Evolutionary conservation across 108 stramenopile species (phyloP).

Genomic region (Discostella stelligeroides): DNA sequence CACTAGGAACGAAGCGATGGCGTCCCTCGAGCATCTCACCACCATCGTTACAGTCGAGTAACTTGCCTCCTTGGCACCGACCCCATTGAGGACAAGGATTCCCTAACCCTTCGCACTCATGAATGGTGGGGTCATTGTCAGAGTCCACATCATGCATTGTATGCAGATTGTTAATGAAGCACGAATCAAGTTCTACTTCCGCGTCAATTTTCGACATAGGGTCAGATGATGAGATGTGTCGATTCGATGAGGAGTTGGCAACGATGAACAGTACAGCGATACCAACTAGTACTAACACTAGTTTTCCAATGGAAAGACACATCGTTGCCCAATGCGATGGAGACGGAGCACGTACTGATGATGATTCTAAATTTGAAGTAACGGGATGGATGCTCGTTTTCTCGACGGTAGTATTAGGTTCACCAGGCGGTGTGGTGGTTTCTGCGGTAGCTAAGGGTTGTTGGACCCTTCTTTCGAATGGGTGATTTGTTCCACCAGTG

Average conservation of each 20-base stretch:
- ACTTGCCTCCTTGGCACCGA: slow-evolving; percentile 38
- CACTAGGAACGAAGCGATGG: slow-evolving; percentile 30
- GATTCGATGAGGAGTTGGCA: not conserved
- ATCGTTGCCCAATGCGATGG: not conserved
- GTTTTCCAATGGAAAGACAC: not conserved
- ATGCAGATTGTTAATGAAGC: slow-evolving; percentile 3
- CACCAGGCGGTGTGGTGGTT: not conserved
- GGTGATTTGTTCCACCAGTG: not conserved
- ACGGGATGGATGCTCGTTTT: not conserved
- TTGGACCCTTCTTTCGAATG: not conserved
- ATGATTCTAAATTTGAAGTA: not conserved
- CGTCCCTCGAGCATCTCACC: slow-evolving; percentile 10
- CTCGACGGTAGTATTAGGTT: slow-evolving; percentile 1
- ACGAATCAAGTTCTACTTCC: not conserved
- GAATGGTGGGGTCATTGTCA: not conserved
- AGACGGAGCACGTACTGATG: not conserved
- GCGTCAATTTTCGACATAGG: slow-evolving; percentile 15
- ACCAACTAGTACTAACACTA: not conserved
- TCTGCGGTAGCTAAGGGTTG: not conserved
- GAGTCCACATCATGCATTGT: not conserved
- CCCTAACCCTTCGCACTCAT: slow-evolving; percentile 29
- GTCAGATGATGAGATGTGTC: slow-evolving; percentile 21
- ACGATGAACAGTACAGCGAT: not conserved
- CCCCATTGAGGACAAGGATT: slow-evolving; percentile 46
- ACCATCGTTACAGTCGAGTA: slow-evolving; percentile 36